A percentile compares a stretch with the other conserved stretches of the same genome.
phyloP scores from a whole-genome alignment of 2,329 filamentous ascomycete genomes.

The Claviceps paspali region DNA sequence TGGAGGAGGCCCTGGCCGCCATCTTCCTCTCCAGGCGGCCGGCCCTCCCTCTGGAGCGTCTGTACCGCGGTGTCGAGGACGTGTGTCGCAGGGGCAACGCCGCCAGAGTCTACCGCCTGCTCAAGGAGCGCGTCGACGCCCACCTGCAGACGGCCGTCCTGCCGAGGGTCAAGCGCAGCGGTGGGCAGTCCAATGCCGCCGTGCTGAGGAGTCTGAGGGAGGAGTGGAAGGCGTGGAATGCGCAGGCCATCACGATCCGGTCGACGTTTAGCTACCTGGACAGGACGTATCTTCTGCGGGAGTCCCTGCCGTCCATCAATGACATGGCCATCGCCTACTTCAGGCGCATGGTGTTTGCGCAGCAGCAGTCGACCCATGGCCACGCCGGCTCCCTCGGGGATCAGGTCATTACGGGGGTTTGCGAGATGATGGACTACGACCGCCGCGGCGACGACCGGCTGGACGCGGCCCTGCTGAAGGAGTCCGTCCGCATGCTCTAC shows the following conservation, averaged over 20 bases:
- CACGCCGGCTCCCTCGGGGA: conserved; percentile 11
- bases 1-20: conserved; percentile 55
- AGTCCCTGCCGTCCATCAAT: conserved; percentile 55
- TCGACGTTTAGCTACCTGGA: conserved; percentile 93
- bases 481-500: conserved; percentile 69
- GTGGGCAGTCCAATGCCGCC: conserved; percentile 41
- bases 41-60: conserved; percentile 63
- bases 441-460: conserved; percentile 42
- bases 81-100: conserved; percentile 68
- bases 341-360: conserved; percentile 38
- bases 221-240: conserved; percentile 65
- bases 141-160: conserved; percentile 52
- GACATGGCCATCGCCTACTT: conserved; percentile 71
- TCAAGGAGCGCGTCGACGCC: conserved; percentile 49
- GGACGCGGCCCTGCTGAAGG: conserved; percentile 51
- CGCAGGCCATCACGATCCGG: conserved; percentile 56
- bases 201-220: conserved; percentile 40
- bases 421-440: conserved; percentile 59
- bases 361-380: conserved; percentile 1
- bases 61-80: conserved; percentile 86
- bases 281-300: conserved; percentile 69
- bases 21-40: conserved; percentile 55
- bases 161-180: conserved; percentile 33
- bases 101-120: conserved; percentile 47
- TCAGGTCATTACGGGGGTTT: conserved; percentile 40